Percentiles rank a stretch among this genome's conserved stretches.
Conservation (phyloP, 1,284 basidiomycete genomes). For the Leccinum fallax region DNA sequence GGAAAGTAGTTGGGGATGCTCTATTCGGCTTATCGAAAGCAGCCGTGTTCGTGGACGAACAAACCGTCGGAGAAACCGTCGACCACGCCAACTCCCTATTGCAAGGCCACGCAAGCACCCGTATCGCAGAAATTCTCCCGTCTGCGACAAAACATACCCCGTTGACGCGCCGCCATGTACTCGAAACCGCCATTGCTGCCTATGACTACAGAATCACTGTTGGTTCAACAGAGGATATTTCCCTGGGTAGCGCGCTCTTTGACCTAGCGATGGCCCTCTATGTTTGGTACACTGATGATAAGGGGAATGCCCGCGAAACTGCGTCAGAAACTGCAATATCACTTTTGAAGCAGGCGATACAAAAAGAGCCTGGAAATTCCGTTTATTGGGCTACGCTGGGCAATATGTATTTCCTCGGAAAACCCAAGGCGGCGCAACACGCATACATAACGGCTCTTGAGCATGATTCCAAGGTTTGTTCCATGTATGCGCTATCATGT, state of each 20-base stretch:
- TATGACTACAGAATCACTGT: slow-evolving; percentile 78
- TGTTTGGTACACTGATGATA: slow-evolving; percentile 45
- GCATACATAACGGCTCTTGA: slow-evolving; percentile 91
- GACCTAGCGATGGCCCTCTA: slow-evolving; percentile 78
- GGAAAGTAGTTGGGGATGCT: slow-evolving; percentile 88
- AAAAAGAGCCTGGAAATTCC: slow-evolving; percentile 74
- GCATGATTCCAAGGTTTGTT: slow-evolving; percentile 71
- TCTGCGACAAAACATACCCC: slow-evolving; percentile 26
- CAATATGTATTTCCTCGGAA: slow-evolving; percentile 68
- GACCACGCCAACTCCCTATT: slow-evolving; percentile 41
- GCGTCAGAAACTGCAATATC: slow-evolving; percentile 57
- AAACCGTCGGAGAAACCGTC: slow-evolving; percentile 41
- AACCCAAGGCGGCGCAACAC: slow-evolving; percentile 83
- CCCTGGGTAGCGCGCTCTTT: slow-evolving; percentile 69
- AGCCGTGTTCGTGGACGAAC: slow-evolving; percentile 46
- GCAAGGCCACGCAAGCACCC: slow-evolving; percentile 40
- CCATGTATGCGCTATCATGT: not conserved
- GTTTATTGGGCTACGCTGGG: slow-evolving; percentile 85
- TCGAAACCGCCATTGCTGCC: slow-evolving; percentile 65
- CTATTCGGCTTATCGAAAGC: slow-evolving; percentile 63
- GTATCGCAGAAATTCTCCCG: slow-evolving; percentile 46
- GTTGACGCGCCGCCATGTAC: slow-evolving; percentile 43
- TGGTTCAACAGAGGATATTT: slow-evolving; percentile 58
- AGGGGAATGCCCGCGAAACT: slow-evolving; percentile 35
- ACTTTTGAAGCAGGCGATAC: slow-evolving; percentile 76